These are phyloP conservation scores for Saccharomyces hybrid DNA, from an alignment of 1,139 yeast genomes.

Conservation along the genomic window DNA sequence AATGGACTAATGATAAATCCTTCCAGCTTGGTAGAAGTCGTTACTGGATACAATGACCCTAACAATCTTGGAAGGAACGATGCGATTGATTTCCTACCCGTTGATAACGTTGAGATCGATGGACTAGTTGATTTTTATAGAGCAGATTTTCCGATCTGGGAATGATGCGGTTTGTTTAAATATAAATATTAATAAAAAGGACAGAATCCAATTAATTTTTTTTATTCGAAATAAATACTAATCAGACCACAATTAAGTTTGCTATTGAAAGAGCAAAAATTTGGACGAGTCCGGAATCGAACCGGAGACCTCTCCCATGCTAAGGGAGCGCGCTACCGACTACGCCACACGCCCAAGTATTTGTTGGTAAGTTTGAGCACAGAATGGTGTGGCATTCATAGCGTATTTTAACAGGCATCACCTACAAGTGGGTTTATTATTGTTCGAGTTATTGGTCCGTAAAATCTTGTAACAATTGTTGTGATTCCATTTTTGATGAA, in stretches of 20 bases:
- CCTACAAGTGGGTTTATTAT: too few relatives aligned
- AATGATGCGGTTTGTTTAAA: slow-evolving; percentile 4
- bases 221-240: too few relatives aligned
- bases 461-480: too few relatives aligned
- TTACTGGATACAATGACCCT: slow-evolving; percentile 23
- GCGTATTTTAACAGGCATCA: too few relatives aligned
- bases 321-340: slow-evolving; percentile 90
- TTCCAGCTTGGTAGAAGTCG: slow-evolving; percentile 28
- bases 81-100: slow-evolving; percentile 20
- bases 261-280: too few relatives aligned
- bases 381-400: too few relatives aligned
- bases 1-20: slow-evolving; percentile 29
- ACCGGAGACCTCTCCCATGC: slow-evolving; percentile 89
- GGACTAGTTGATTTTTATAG: slow-evolving; percentile 17
- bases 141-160: slow-evolving; percentile 20
- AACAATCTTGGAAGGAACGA: slow-evolving; percentile 10
- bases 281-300: slow-evolving; percentile 87
- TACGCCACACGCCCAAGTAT: slow-evolving; percentile 94
- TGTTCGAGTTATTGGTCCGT: too few relatives aligned
- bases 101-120: slow-evolving; percentile 23
- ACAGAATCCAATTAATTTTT: too few relatives aligned
- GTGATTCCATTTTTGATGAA: too few relatives aligned
- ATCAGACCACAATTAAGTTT: too few relatives aligned
- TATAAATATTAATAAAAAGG: too few relatives aligned
- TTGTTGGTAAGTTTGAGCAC: too few relatives aligned